Evolutionary conservation across 768 basidiomycete genomes (phyloP).

Genomic region (Suillus subalutaceus): DNA sequence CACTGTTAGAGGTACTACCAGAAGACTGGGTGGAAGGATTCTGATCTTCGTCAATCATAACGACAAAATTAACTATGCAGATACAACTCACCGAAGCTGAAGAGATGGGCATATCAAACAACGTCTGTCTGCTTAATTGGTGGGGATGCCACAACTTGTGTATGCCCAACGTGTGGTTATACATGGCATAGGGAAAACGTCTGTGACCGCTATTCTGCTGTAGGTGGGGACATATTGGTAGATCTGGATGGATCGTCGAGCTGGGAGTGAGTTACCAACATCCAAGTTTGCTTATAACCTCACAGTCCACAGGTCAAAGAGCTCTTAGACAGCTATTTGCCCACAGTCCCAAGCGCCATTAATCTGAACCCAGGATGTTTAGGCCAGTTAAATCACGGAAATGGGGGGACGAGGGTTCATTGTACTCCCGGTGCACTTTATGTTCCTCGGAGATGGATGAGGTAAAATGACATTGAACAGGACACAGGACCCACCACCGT

Average conservation of each 20-base stretch:
- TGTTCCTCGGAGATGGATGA: constrained; percentile 1
- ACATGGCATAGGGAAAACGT: background rate
- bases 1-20: background rate
- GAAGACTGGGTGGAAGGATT: background rate
- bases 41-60: background rate
- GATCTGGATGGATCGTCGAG: background rate
- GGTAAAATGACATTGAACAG: background rate
- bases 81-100: background rate
- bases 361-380: background rate
- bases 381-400: background rate
- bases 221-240: background rate
- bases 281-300: too few species aligned
- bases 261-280: background rate
- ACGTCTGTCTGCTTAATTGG: background rate
- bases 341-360: background rate
- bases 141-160: background rate
- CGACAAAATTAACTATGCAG: background rate
- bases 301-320: background rate
- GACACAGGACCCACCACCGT: background rate
- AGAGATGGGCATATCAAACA: background rate
- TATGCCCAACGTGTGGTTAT: constrained; percentile 5
- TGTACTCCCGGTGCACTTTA: background rate
- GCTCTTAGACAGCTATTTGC: too few species aligned
- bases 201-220: background rate
- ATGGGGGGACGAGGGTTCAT: background rate